Evolutionary conservation across 495 filamentous ascomycete species (phyloP), one percentile per base, ranked within the genome.

Genomic region (Talaromyces thailandensis): DNA sequence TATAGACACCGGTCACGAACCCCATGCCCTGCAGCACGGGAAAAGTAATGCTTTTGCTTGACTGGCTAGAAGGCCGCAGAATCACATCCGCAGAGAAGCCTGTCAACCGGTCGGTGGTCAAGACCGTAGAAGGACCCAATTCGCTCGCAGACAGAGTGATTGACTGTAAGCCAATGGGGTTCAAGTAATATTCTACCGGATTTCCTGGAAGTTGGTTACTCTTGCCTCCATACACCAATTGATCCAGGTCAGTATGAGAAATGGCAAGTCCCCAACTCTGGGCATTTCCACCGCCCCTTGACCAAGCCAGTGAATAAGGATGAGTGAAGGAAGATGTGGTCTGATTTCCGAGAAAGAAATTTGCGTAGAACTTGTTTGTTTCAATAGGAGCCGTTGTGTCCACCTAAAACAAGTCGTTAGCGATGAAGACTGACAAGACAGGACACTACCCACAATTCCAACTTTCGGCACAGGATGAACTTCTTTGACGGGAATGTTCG

Each of bases 311-410:
- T 0, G 88, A 87, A 71, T 96, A 98, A 9, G 94, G 94, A 70
- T 95, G 87, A 2, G 90, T 89, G 79, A 89, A 97, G 0, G 85
- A 82, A 1, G 86, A 79, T 40, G 82, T 81, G 4, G 75, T 82
- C 71, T 96, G 92, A 53, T 73, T 81, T 3, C 87, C 91, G 2
- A 97, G 76, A 68, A 93, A 94, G 65, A 96, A 86, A 56, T 95
- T 96, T 58, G 86, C 85, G 68, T 96, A 96, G 72, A 96, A 98
- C 67, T 96, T 97, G 73, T 97, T 95, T 12, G 92, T 94, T 57
- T 83, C 76, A 64, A 90, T 80, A 0, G 88, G 88, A 1, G 67
- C 72, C 2, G 73, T 71, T 21, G 82, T 74, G 60, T 76, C 70
- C 37, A 69, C 62, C 72, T 77, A 18, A 37, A 14, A 12, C 7